These are phyloP conservation scores for Digitaria exilis DNA, from an alignment of 202 grass and related monocot species.

Conservation along the genomic window DNA sequence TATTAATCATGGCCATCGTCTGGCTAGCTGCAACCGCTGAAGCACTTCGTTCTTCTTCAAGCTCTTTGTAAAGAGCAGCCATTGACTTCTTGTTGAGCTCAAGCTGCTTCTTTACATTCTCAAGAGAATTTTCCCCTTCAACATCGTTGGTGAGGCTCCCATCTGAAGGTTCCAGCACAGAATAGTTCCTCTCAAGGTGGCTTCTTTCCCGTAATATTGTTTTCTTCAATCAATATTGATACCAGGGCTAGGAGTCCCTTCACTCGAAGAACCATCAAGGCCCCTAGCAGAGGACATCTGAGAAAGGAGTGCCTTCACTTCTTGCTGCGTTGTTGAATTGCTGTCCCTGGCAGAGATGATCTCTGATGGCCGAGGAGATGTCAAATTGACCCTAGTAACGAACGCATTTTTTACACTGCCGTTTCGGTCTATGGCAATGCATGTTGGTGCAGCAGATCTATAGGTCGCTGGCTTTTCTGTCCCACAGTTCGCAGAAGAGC, in stretches of 20 bases:
- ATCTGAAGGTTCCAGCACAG: slow-evolving; percentile 64
- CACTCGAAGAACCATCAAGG: slow-evolving; percentile 52
- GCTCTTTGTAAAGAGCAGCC: slow-evolving; percentile 69
- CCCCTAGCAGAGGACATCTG: slow-evolving; percentile 69
- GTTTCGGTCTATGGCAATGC: slow-evolving; percentile 45
- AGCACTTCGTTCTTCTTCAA: slow-evolving; percentile 86
- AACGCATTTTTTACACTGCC: slow-evolving; percentile 54
- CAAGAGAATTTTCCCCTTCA: slow-evolving; percentile 55
- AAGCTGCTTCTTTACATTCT: slow-evolving; percentile 62
- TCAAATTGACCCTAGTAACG: slow-evolving; percentile 47
- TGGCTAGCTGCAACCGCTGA: slow-evolving; percentile 84
- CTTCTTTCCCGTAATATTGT: slow-evolving; percentile 38
- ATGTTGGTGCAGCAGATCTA: slow-evolving; percentile 31
- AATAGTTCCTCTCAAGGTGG: slow-evolving; percentile 62
- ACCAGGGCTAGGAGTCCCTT: slow-evolving; percentile 47
- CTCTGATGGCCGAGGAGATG: slow-evolving; percentile 83
- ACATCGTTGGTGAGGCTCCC: slow-evolving; percentile 44
- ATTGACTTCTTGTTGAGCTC: slow-evolving; percentile 62
- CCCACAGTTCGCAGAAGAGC: slow-evolving; percentile 20
- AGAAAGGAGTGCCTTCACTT: slow-evolving; percentile 73
- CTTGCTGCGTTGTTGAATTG: slow-evolving; percentile 72
- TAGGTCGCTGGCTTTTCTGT: slow-evolving; percentile 25
- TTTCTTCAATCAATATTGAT: slow-evolving; percentile 48
- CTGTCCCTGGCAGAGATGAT: slow-evolving; percentile 76
- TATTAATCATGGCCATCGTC: slow-evolving; percentile 95